Base-by-base conservation (phyloP, 352 stramenopile genomes). In the Phytophthora vignae region DNA sequence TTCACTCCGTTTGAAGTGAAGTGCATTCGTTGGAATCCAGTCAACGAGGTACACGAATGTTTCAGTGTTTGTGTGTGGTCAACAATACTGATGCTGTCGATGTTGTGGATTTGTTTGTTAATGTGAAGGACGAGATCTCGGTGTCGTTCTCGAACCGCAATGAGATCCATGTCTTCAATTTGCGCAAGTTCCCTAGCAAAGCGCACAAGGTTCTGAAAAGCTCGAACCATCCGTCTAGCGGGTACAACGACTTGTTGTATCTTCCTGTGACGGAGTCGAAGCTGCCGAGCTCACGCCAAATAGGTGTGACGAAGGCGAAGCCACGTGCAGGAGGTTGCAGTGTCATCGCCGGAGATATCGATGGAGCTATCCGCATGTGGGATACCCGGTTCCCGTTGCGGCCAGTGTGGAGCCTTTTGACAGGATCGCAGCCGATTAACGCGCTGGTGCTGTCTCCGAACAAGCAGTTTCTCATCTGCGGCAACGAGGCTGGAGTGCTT, bases 201-300 rank as follows among this genome's bases (percentile, higher is more conserved):
- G 83, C 88, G 7, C 74, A 90, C 55, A 79, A 77, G 49, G 66
- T 95, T 11, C 66, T 95, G 17, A 90, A 90, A 60, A 81, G 81
- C 19, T 82, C 75, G 27, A 95, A 79, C 57, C 84, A 85, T n/a
- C 85, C 88, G 21, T 91, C 85, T 0, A 85, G 79, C 21, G 88
- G 88, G 6, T 95, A 95, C 76, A 91, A 85, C n/a, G 86, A 92
- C 61, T 44, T 95, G n/a, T 44, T 93, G 17, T 95, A 88, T 64
- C 42, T 90, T 12, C 62, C 72, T 46, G 10, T 65, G 4, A 54
- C 40, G 1, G 42, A 64, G 38, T 25, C 27, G 21, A 53, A 64
- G 6, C 7, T 54, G 29, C 0, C 66, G 0, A 73, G 50, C 10
- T 22, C 52, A 33, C 54, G 44, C 15, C 58, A 55, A 42, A 21